Evolutionary conservation across 2,329 filamentous ascomycete genomes (phyloP).

Genomic region (Exserohilum turcica): DNA sequence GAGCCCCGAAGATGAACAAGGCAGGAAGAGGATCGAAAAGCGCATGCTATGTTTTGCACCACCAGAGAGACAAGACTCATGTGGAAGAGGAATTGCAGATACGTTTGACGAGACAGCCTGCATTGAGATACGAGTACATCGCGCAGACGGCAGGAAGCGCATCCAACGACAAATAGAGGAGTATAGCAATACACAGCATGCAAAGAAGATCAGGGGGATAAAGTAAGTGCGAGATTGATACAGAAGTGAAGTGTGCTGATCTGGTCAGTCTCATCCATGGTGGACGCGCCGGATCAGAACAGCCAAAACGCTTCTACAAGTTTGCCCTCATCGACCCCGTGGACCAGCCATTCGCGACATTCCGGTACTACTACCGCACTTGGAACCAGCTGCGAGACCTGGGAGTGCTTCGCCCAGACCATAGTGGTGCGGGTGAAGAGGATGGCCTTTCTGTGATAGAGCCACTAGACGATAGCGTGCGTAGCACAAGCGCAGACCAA

Average conservation of each 20-base stretch:
- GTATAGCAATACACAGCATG: constrained; percentile 30
- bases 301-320: constrained; percentile 54
- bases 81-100: constrained; percentile 17
- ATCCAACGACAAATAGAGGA: constrained; percentile 35
- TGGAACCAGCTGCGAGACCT: constrained; percentile 34
- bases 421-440: constrained; percentile 18
- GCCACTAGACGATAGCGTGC: constrained; percentile 15
- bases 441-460: constrained; percentile 36
- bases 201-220: constrained; percentile 27
- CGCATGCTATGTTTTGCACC: constrained; percentile 48
- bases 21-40: constrained; percentile 47
- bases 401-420: constrained; percentile 26
- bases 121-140: constrained; percentile 51
- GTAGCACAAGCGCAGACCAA: background rate
- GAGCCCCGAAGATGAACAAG: constrained; percentile 33
- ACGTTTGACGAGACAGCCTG: constrained; percentile 32
- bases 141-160: constrained; percentile 50
- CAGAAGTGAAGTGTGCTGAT: constrained; percentile 14
- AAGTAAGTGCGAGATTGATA: constrained; percentile 29
- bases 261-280: constrained; percentile 43
- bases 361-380: constrained; percentile 49
- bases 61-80: constrained; percentile 1
- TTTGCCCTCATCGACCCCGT: constrained; percentile 57
- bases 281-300: constrained; percentile 45
- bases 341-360: constrained; percentile 55